Conservation (phyloP, 2,329 filamentous ascomycete genomes). For the Elsinoe necatrix region DNA sequence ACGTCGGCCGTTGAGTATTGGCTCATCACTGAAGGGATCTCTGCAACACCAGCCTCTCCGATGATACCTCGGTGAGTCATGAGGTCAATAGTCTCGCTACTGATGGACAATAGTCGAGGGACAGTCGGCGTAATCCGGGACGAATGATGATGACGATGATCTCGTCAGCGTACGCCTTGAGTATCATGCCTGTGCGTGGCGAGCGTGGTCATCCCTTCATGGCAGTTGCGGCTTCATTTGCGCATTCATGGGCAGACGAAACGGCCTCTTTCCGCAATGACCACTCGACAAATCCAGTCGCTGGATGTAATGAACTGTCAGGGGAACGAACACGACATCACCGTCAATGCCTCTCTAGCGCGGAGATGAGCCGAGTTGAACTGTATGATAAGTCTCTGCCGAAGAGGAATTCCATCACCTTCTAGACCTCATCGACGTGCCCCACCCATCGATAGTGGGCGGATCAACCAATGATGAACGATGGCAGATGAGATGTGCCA, state of each 20-base stretch:
- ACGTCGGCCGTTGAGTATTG: constrained; percentile 10
- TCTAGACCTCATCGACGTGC: not conserved
- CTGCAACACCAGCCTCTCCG: constrained; percentile 5
- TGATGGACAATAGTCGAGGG: not conserved
- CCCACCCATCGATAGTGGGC: constrained; percentile 2
- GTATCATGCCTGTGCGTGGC: not conserved
- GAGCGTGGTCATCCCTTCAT: not conserved
- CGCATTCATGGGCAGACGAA: not conserved
- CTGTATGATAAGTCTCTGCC: not conserved
- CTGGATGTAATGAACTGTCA: not conserved
- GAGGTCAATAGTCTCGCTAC: not conserved
- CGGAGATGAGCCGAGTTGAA: not conserved
- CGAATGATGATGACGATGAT: not conserved
- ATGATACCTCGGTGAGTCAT: not conserved
- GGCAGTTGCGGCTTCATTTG: not conserved
- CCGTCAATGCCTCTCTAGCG: not conserved
- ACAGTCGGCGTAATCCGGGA: not conserved
- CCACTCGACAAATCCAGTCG: not conserved
- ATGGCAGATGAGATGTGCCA: not conserved
- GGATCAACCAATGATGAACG: not conserved
- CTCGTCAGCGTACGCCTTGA: not conserved
- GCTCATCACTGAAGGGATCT: constrained; percentile 6
- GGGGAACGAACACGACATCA: not conserved
- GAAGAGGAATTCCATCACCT: not conserved
- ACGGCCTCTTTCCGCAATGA: not conserved